phyloP scores from a whole-genome alignment of 2,329 filamentous ascomycete genomes.

The Calycina marina region DNA sequence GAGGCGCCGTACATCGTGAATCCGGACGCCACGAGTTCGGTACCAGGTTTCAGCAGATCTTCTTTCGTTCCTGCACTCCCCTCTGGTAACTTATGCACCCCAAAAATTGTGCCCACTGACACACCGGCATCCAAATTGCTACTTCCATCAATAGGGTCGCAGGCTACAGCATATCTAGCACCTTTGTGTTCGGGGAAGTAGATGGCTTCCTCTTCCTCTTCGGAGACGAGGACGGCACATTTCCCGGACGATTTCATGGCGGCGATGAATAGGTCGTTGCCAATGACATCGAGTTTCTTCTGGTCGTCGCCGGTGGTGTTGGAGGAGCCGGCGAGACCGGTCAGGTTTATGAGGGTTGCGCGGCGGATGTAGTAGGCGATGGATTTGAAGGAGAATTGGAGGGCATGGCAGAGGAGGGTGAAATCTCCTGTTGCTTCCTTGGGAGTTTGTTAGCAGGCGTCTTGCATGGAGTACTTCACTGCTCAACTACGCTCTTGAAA shows the following conservation, averaged over 20 bases:
- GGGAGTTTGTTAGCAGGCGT: too few species aligned
- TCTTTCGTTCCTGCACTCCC: conserved; percentile 61
- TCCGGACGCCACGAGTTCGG: conserved; percentile 82
- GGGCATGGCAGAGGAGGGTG: conserved; percentile 90
- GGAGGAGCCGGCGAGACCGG: conserved; percentile 82
- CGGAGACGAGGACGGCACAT: conserved; percentile 85
- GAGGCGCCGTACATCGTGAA: conserved; percentile 99
- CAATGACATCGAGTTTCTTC: conserved; percentile 99
- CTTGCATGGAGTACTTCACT: too few species aligned
- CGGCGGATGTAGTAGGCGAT: conserved; percentile 99
- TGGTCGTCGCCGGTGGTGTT: conserved; percentile 96
- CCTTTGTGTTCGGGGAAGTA: conserved; percentile 63
- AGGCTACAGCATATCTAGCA: conserved; percentile 85
- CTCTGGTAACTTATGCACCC: conserved; percentile 77
- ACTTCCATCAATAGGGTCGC: conserved; percentile 94
- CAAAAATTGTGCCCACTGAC: conserved; percentile 95
- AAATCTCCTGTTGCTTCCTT: conserved; percentile 96
- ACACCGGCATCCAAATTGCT: conserved; percentile 97
- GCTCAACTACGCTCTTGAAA: too few species aligned
- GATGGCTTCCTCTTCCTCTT: conserved; percentile 91
- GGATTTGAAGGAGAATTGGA: conserved; percentile 99
- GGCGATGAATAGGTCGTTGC: conserved; percentile 93
- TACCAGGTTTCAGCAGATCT: conserved; percentile 79
- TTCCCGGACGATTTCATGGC: conserved; percentile 89
- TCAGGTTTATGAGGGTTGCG: conserved; percentile 88